phyloP scores from a whole-genome alignment of 768 basidiomycete species.

The Lactarius evosmus region DNA sequence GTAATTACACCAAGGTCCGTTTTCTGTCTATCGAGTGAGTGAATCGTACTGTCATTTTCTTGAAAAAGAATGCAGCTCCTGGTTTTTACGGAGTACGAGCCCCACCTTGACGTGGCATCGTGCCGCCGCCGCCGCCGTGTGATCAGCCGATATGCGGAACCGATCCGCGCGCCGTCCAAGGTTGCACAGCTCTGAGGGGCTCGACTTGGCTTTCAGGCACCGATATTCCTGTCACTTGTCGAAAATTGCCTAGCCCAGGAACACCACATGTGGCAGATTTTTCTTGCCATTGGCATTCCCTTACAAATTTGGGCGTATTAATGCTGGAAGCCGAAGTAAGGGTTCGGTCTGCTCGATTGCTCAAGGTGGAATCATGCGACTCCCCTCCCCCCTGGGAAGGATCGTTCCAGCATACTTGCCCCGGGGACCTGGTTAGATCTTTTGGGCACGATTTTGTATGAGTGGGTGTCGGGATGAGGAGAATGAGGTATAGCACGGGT shows the following conservation, averaged over 20 bases:
- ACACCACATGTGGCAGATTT: neutral
- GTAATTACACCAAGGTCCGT: neutral
- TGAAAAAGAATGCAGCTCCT: neutral
- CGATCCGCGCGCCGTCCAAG: neutral
- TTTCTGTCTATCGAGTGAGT: neutral
- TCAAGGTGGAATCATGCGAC: neutral
- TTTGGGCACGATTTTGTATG: neutral
- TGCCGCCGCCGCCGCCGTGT: neutral
- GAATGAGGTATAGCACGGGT: neutral
- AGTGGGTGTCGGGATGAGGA: neutral
- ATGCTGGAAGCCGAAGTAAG: neutral
- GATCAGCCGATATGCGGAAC: neutral
- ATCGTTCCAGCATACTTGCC: neutral
- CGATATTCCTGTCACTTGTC: neutral
- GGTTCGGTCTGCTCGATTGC: neutral
- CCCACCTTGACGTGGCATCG: neutral
- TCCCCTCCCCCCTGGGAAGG: neutral
- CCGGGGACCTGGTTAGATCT: neutral
- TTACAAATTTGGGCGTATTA: neutral
- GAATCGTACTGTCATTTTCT: neutral
- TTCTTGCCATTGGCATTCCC: neutral
- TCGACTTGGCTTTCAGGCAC: slow-evolving; percentile 5
- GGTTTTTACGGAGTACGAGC: neutral
- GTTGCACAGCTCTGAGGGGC: neutral
- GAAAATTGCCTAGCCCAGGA: neutral